These are phyloP conservation scores for Fusarium redolens DNA, from an alignment of 2,329 filamentous ascomycete genomes.

Conservation along the genomic window DNA sequence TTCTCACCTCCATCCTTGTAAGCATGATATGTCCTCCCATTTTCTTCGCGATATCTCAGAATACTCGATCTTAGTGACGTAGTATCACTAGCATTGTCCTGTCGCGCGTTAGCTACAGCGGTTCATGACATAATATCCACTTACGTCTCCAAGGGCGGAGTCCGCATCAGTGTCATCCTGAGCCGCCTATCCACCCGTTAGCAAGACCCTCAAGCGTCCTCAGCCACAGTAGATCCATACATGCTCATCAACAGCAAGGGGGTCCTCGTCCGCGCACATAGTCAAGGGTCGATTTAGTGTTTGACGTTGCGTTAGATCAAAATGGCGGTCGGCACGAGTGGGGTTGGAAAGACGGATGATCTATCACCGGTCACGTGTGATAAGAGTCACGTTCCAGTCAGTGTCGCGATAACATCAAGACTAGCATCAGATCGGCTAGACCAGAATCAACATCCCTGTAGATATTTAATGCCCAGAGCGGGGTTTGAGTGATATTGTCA, in stretches of 20 bases:
- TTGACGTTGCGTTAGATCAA: background rate
- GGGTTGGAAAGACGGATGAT: background rate
- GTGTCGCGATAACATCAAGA: background rate
- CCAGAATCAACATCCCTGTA: background rate
- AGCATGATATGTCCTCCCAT: conserved; percentile 13
- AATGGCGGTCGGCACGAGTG: background rate
- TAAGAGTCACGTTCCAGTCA: background rate
- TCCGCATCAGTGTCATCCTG: background rate
- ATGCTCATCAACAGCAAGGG: background rate
- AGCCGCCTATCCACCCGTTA: background rate
- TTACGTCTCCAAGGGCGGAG: background rate
- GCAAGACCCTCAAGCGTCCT: background rate
- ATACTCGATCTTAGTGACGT: background rate
- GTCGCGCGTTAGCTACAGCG: rapidly evolving
- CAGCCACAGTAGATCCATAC: background rate
- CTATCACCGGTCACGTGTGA: conserved; percentile 1
- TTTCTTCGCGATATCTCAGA: background rate
- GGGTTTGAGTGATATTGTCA: background rate
- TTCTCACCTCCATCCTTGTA: conserved; percentile 9
- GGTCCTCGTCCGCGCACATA: background rate
- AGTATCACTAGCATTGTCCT: background rate
- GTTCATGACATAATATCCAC: background rate
- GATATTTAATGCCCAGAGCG: background rate
- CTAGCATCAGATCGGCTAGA: background rate
- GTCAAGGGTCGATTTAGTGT: background rate